phyloP scores from a whole-genome alignment of 306 rosid genomes.

The Vigna nakashimae region DNA sequence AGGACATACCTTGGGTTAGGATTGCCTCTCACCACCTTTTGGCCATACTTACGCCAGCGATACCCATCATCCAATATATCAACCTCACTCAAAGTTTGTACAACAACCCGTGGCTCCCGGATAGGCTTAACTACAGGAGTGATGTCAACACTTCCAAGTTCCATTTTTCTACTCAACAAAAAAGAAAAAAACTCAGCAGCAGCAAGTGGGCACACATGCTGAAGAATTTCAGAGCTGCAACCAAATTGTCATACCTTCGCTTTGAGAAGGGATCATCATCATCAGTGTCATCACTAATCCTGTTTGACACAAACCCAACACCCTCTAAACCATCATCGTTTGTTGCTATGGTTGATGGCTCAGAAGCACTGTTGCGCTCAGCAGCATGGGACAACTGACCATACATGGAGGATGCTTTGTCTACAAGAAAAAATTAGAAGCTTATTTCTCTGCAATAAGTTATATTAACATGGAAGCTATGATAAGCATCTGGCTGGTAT shows the following conservation, averaged over 20 bases:
- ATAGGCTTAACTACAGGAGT: conserved; percentile 91
- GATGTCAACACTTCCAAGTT: conserved; percentile 67
- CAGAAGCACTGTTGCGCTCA: conserved; percentile 71
- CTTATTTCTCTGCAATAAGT: conserved; percentile 26
- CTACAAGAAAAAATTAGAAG: conserved; percentile 52
- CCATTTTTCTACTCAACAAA: conserved; percentile 78
- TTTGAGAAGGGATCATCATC: conserved; percentile 88
- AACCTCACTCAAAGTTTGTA: conserved; percentile 96
- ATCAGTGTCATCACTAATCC: conserved; percentile 70
- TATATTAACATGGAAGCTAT: conserved; percentile 18
- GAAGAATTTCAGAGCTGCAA: conserved; percentile 27
- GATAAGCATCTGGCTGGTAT: conserved; percentile 44
- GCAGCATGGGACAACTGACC: conserved; percentile 54
- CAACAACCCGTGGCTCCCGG: conserved; percentile 97
- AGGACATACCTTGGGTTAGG: conserved; percentile 92
- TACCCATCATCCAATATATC: conserved; percentile 99
- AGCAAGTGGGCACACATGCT: conserved; percentile 33
- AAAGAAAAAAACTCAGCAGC: conserved; percentile 33
- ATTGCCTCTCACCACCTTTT: conserved; percentile 98
- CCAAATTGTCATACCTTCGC: conserved; percentile 67
- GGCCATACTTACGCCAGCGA: conserved; percentile 99
- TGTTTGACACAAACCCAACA: conserved; percentile 58
- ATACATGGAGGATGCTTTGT: conserved; percentile 62
- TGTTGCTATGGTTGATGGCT: conserved; percentile 56
- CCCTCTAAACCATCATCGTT: conserved; percentile 71